These are phyloP conservation scores for Xylaria sp. DNA, from an alignment of 2,329 filamentous ascomycete genomes.

Conservation along the genomic window DNA sequence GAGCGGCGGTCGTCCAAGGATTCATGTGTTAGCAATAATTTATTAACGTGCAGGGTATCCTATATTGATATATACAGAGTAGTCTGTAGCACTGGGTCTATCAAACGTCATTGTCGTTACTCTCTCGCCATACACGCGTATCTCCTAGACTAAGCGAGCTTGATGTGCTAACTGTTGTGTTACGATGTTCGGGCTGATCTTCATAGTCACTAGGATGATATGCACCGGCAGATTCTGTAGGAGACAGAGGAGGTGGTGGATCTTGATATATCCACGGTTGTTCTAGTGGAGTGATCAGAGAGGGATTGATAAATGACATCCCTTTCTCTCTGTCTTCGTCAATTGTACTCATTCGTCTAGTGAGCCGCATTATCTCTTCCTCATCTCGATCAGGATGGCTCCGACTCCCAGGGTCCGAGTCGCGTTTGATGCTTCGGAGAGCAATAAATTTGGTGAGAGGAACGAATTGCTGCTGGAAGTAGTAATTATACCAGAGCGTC, in stretches of 20 bases:
- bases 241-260: slow-evolving; percentile 55
- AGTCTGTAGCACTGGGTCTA: slow-evolving; percentile 9
- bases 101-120: slow-evolving; percentile 42
- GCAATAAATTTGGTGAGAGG: slow-evolving; percentile 94
- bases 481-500: slow-evolving; percentile 90
- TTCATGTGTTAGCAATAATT: neutral
- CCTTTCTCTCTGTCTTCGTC: slow-evolving; percentile 79
- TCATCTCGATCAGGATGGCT: slow-evolving; percentile 56
- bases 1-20: neutral
- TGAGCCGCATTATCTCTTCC: slow-evolving; percentile 52
- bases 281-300: slow-evolving; percentile 73
- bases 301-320: slow-evolving; percentile 79
- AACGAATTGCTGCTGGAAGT: slow-evolving; percentile 82
- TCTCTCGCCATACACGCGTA: slow-evolving; percentile 47
- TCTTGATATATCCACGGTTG: slow-evolving; percentile 75
- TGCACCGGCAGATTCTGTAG: slow-evolving; percentile 35
- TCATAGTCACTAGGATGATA: slow-evolving; percentile 32
- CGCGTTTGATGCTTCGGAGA: slow-evolving; percentile 80
- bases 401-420: slow-evolving; percentile 61
- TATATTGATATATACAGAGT: slow-evolving; percentile 27
- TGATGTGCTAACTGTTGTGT: slow-evolving; percentile 43
- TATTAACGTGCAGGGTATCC: slow-evolving; percentile 24
- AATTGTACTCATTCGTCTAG: slow-evolving; percentile 70
- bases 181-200: slow-evolving; percentile 23
- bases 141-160: slow-evolving; percentile 48